A percentile compares a stretch with the other conserved stretches of the same genome.
Conservation (phyloP, 495 filamentous ascomycete species). For the Hyaloscypha hepaticicola region DNA sequence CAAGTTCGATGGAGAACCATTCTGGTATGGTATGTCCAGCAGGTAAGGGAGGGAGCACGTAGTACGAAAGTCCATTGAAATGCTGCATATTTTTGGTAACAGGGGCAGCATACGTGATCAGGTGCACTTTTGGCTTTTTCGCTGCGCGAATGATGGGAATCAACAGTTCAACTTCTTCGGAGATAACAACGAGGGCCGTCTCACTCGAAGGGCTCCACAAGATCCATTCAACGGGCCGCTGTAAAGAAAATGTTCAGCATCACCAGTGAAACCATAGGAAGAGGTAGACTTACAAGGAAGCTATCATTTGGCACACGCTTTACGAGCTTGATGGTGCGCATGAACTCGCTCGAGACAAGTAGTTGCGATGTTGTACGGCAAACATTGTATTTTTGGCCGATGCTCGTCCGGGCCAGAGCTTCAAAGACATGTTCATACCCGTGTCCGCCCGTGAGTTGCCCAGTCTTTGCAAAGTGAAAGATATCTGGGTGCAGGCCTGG, state of each 20-base stretch:
- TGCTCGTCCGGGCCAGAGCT: conserved; percentile 34
- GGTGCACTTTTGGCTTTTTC: conserved; percentile 31
- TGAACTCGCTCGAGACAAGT: conserved; percentile 44
- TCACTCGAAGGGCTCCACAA: conserved; percentile 38
- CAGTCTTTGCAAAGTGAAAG: conserved; percentile 39
- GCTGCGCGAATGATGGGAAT: conserved; percentile 37
- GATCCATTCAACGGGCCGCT: conserved; percentile 53
- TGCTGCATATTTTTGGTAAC: conserved; percentile 52
- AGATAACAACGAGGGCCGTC: conserved; percentile 43
- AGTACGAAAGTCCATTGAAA: conserved; percentile 50
- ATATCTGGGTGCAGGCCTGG: conserved; percentile 40
- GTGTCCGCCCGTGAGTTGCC: conserved; percentile 33
- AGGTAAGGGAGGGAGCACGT: conserved; percentile 47
- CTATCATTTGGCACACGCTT: conserved; percentile 34
- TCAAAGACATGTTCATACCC: conserved; percentile 36
- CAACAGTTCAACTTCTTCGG: conserved; percentile 47
- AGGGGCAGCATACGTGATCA: conserved; percentile 53
- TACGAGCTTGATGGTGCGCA: conserved; percentile 34
- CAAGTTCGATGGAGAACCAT: conserved; percentile 52
- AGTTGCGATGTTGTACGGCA: conserved; percentile 28
- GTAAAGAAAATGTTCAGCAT: background rate
- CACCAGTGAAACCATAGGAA: background rate
- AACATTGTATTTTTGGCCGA: conserved; percentile 40
- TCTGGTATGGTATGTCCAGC: conserved; percentile 35
- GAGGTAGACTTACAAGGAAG: conserved; percentile 38